Conservation (phyloP, 306 rosid species). For the Chamaecrista fasciculata region DNA sequence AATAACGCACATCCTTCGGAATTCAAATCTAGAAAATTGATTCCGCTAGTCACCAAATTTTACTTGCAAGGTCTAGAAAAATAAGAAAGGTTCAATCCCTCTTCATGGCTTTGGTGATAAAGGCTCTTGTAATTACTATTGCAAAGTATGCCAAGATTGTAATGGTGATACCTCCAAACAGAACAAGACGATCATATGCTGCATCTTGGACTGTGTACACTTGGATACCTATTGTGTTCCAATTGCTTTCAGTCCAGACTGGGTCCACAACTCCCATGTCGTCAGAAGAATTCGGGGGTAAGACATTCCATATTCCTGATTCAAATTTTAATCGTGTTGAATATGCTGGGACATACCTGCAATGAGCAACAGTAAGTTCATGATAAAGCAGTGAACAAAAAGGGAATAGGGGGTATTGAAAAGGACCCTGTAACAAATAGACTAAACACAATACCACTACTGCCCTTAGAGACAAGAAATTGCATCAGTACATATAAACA, state of each 20-base stretch:
- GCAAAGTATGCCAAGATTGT: slow-evolving; percentile 68
- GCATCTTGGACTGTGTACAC: slow-evolving; percentile 61
- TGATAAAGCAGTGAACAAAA: background rate
- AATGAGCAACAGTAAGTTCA: slow-evolving; percentile 12
- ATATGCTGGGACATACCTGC: slow-evolving; percentile 93
- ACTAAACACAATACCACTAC: background rate
- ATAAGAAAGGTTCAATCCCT: slow-evolving; percentile 49
- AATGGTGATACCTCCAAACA: slow-evolving; percentile 61
- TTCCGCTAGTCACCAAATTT: slow-evolving; percentile 30
- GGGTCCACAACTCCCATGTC: slow-evolving; percentile 70
- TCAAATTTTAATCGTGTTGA: slow-evolving; percentile 71
- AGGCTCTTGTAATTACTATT: slow-evolving; percentile 49
- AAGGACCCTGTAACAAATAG: background rate
- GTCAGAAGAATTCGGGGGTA: slow-evolving; percentile 74
- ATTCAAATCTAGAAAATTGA: slow-evolving; percentile 21
- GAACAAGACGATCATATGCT: slow-evolving; percentile 60
- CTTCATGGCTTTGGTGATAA: slow-evolving; percentile 63
- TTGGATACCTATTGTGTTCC: slow-evolving; percentile 76
- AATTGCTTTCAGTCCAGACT: slow-evolving; percentile 95
- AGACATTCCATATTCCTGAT: slow-evolving; percentile 69
- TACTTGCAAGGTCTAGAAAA: background rate
- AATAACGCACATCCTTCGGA: slow-evolving; percentile 40
- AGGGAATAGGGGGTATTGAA: background rate
- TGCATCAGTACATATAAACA: background rate
- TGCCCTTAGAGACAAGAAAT: slow-evolving; percentile 6